phyloP scores from a whole-genome alignment of 371 early-diverging fungal species.

The Mycotypha africana region DNA sequence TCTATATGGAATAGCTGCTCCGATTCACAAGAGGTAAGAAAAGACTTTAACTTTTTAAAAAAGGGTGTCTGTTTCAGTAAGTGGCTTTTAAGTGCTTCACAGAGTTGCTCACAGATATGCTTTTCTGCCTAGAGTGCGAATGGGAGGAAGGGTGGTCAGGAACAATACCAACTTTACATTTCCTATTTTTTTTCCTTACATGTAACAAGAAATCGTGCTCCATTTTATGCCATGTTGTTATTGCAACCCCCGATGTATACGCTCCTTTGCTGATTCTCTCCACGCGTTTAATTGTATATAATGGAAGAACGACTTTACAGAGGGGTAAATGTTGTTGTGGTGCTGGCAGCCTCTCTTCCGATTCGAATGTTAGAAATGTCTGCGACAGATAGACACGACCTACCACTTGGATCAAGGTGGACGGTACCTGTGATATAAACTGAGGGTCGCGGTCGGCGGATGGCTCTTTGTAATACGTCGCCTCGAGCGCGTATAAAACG shows the following conservation, averaged over 20 bases:
- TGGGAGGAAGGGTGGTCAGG: background rate
- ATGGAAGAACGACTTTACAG: constrained; percentile 76
- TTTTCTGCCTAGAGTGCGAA: constrained; percentile 31
- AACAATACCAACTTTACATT: background rate
- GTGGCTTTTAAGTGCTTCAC: constrained; percentile 41
- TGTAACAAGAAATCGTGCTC: constrained; percentile 49
- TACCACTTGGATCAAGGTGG: background rate
- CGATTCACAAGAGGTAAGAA: constrained; percentile 70
- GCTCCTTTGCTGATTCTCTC: constrained; percentile 64
- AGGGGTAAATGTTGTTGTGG: constrained; percentile 40
- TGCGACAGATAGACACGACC: constrained; percentile 70
- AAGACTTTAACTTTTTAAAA: constrained; percentile 75
- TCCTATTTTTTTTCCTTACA: constrained; percentile 2
- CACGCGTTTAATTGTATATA: constrained; percentile 86
- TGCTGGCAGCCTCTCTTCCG: constrained; percentile 44
- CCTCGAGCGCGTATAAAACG: constrained; percentile 53
- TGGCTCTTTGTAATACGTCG: constrained; percentile 37
- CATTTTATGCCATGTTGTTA: constrained; percentile 63
- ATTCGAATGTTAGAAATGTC: constrained; percentile 58
- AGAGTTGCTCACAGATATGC: constrained; percentile 49
- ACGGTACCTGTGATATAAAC: constrained; percentile 10
- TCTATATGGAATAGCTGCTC: constrained; percentile 58
- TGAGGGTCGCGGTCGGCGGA: constrained; percentile 2
- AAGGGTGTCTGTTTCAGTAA: constrained; percentile 52
- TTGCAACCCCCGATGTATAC: constrained; percentile 30